Evolutionary conservation across 2,329 filamentous ascomycete species (phyloP).

Genomic region (Phyllosticta citrichinensis): DNA sequence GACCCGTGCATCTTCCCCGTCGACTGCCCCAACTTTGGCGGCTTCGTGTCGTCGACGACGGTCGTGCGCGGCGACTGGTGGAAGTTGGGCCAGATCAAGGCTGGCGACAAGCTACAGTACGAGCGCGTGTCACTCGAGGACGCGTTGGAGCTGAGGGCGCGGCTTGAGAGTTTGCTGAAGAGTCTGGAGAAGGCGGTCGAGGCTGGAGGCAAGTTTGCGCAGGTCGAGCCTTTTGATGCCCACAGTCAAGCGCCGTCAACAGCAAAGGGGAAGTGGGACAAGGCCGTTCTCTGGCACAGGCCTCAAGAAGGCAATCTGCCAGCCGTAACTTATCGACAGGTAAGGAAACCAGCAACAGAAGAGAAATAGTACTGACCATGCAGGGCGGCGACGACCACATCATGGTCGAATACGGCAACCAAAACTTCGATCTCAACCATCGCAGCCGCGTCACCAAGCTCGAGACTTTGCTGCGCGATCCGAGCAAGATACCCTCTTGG

Average conservation of each 20-base stretch:
- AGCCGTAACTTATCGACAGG: constrained; percentile 17
- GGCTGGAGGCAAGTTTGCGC: neutral
- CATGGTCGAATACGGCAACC: constrained; percentile 48
- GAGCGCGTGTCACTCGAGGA: constrained; percentile 42
- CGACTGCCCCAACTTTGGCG: constrained; percentile 52
- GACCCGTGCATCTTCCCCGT: constrained; percentile 50
- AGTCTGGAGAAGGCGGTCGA: constrained; percentile 32
- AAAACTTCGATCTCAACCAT: constrained; percentile 47
- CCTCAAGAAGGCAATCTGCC: constrained; percentile 16
- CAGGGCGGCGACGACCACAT: constrained; percentile 37
- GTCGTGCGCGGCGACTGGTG: constrained; percentile 49
- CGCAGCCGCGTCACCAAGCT: constrained; percentile 46
- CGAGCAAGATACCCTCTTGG: constrained; percentile 26
- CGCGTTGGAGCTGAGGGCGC: constrained; percentile 36
- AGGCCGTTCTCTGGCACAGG: constrained; percentile 22
- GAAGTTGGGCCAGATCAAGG: constrained; percentile 52
- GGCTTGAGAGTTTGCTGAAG: constrained; percentile 37
- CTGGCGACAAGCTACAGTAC: constrained; percentile 46
- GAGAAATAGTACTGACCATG: constrained; percentile 14
- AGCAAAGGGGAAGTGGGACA: constrained; percentile 8
- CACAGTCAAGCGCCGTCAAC: constrained; percentile 4
- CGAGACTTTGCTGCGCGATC: constrained; percentile 28
- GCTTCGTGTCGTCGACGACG: constrained; percentile 48
- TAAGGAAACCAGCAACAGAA: neutral
- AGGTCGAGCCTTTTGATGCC: constrained; percentile 1